phyloP scores from a whole-genome alignment of 371 early-diverging fungal genomes.

The Sporodiniella umbellata region DNA sequence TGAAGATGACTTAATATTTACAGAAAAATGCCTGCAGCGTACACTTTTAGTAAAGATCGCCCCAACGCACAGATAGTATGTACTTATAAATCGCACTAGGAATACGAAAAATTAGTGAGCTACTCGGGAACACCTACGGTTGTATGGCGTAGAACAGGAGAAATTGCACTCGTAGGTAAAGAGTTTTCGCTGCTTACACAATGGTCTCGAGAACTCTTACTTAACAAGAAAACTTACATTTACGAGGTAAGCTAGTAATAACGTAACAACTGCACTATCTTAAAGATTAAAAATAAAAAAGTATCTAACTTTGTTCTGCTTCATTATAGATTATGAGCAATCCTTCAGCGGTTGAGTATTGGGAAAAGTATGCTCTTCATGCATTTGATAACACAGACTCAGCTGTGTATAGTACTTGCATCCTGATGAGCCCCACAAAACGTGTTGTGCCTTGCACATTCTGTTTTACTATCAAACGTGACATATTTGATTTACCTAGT shows the following conservation, averaged over 20 bases:
- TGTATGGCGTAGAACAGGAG: slow-evolving; percentile 91
- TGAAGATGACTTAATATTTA: slow-evolving; percentile 87
- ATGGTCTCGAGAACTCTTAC: slow-evolving; percentile 75
- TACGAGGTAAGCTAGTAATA: slow-evolving; percentile 72
- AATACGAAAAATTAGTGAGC: slow-evolving; percentile 85
- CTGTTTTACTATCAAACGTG: slow-evolving; percentile 90
- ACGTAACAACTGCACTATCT: not conserved
- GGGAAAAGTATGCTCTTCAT: slow-evolving; percentile 87
- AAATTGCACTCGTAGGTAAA: slow-evolving; percentile 86
- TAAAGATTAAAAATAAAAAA: not conserved
- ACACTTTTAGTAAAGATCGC: slow-evolving; percentile 10
- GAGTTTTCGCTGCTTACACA: slow-evolving; percentile 86
- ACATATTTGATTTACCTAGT: slow-evolving; percentile 89
- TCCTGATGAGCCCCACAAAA: slow-evolving; percentile 66
- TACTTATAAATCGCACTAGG: slow-evolving; percentile 34
- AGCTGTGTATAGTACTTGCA: slow-evolving; percentile 77
- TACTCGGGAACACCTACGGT: slow-evolving; percentile 91
- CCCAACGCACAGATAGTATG: not conserved
- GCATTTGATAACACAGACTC: slow-evolving; percentile 87
- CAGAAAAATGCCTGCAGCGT: slow-evolving; percentile 89
- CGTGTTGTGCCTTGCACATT: slow-evolving; percentile 78
- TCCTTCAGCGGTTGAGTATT: slow-evolving; percentile 85
- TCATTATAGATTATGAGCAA: slow-evolving; percentile 77
- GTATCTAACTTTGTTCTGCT: not conserved
- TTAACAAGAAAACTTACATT: slow-evolving; percentile 71